A percentile compares a stretch with the other conserved stretches of the same genome.
phyloP scores from a whole-genome alignment of 768 basidiomycete genomes.

The Termitomyces sp. region DNA sequence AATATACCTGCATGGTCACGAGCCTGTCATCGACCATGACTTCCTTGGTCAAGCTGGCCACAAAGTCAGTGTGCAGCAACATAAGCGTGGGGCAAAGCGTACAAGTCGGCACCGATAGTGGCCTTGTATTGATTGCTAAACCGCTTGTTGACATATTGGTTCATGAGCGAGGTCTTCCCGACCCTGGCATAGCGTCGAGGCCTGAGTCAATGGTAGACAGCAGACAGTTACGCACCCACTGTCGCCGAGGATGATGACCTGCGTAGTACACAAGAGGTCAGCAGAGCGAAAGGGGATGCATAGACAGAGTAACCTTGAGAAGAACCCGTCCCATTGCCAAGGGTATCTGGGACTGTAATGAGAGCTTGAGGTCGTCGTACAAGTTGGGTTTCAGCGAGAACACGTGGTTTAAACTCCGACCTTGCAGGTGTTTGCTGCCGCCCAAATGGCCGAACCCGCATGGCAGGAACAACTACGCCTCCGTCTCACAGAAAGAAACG shows the following conservation, averaged over 20 bases:
- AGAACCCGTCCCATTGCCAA: slow-evolving; percentile 75
- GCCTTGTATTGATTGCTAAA: slow-evolving; percentile 99
- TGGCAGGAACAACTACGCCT: slow-evolving; percentile 83
- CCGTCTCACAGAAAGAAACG: slow-evolving; percentile 80
- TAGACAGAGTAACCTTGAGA: slow-evolving; percentile 55
- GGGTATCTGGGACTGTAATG: slow-evolving; percentile 17
- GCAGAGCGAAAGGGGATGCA: not conserved
- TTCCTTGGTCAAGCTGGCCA: slow-evolving; percentile 85
- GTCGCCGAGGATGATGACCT: slow-evolving; percentile 99
- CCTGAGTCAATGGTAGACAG: slow-evolving; percentile 12
- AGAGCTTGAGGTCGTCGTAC: slow-evolving; percentile 18
- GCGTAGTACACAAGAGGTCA: slow-evolving; percentile 2
- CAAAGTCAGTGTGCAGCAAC: slow-evolving; percentile 15
- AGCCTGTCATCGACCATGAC: slow-evolving; percentile 97
- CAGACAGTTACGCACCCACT: slow-evolving; percentile 63
- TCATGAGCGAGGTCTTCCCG: slow-evolving; percentile 99
- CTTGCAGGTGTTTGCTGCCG: slow-evolving; percentile 10
- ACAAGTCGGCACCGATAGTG: slow-evolving; percentile 97
- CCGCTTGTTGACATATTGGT: slow-evolving; percentile 99
- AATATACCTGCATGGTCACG: slow-evolving; percentile 92
- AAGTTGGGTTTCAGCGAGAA: slow-evolving; percentile 19
- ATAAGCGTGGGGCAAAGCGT: slow-evolving; percentile 27
- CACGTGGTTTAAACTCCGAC: slow-evolving; percentile 38
- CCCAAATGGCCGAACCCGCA: slow-evolving; percentile 68
- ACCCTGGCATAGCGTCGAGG: slow-evolving; percentile 46